These are phyloP conservation scores for Rhynchosporium agropyri DNA, from an alignment of 2,329 filamentous ascomycete species.

Conservation along the genomic window DNA sequence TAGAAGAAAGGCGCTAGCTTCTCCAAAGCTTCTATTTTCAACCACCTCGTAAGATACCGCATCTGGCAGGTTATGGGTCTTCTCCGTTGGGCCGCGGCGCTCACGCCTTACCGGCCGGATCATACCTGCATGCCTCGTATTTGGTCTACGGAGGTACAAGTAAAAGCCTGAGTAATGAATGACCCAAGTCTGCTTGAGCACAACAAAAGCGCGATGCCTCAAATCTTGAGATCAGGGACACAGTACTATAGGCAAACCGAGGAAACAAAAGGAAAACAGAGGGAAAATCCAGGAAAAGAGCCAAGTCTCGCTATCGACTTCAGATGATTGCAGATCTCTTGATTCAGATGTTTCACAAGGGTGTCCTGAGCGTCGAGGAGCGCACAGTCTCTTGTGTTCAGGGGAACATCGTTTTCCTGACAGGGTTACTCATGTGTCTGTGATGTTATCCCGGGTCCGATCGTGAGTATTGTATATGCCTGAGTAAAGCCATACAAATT, in stretches of 20 bases:
- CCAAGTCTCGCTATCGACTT: neutral
- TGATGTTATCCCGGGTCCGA: neutral
- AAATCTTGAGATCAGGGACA: too few species aligned
- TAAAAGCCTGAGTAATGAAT: too few species aligned
- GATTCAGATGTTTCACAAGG: too few species aligned
- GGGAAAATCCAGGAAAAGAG: too few species aligned
- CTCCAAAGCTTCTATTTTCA: neutral
- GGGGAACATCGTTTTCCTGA: neutral
- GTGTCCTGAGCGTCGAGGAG: neutral
- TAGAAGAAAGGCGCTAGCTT: neutral
- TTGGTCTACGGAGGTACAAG: too few species aligned
- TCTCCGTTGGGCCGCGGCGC: neutral
- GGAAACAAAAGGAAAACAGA: too few species aligned
- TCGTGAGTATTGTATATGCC: neutral
- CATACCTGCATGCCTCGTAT: conserved; percentile 6
- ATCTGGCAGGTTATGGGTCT: conserved; percentile 11
- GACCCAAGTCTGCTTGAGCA: too few species aligned
- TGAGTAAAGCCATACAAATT: neutral
- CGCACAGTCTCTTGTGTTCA: neutral
- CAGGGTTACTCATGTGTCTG: conserved; percentile 10
- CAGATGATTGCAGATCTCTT: neutral
- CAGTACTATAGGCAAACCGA: too few species aligned
- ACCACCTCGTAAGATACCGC: neutral
- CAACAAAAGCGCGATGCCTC: too few species aligned
- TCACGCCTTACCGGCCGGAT: neutral